Evolutionary conservation across 2,329 filamentous ascomycete species (phyloP), one percentile per base, ranked within the genome.

Genomic region (Cryoendolithus antarcticus): DNA sequence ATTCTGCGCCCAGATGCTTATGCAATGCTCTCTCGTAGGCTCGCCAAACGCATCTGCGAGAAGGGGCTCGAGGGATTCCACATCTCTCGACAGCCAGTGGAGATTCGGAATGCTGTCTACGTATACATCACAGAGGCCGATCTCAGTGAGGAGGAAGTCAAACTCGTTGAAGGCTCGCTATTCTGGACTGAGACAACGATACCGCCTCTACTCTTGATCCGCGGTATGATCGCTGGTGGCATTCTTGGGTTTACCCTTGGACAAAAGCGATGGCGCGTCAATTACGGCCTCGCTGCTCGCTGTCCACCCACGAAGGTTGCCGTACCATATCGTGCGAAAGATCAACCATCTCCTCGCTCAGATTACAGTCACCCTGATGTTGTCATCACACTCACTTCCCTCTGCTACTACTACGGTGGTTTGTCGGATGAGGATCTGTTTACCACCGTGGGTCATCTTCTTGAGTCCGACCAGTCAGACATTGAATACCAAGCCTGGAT

Each of bases 281-380:
- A 75, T 32, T 86, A 66, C 44, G 64, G 65, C 0, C 45, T 66
- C 0, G 54, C 62, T 40, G 34, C 44, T 0, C 65, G 80, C 9
- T 62, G 69, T 30, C 74, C 75, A 0, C 41, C 44, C 2, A 55
- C 51, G 2, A 44, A 40, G 12, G 69, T 82, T 4, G 78, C 80
- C 0, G 80, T 85, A 0, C 80, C 80, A 0, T 85, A 70, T 35
- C 65, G 72, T 8, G 75, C 76, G 0, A 83, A 85, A 41, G 80
- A 79, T 2, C 63, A 68, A 0, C 79, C 80, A 0, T 71, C 69
- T 0, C 69, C 73, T 0, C 67, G 74, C 4, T 72, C 77, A 0
- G 80, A 85, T 47, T 85, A 72, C 51, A 75, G 76, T 0, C 79
- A 86, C 45, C 77, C 79, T 0, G 72, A 86, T 47, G 75, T 81